Evolutionary conservation across 208 protist species (phyloP).

Genomic region (Leptomonas pyrrhocoris): DNA sequence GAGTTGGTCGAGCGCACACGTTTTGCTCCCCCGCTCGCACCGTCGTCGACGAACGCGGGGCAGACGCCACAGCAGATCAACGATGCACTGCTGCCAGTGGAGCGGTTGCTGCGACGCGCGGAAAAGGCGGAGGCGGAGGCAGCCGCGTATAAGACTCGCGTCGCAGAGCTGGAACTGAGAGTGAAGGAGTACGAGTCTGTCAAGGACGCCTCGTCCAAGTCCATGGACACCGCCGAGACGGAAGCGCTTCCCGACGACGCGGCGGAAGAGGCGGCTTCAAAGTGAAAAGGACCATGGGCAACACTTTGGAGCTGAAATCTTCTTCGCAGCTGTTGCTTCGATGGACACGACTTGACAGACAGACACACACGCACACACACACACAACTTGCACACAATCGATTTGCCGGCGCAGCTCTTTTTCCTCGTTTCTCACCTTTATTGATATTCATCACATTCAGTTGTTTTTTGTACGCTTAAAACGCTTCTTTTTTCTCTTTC

Average conservation of each 20-base stretch:
- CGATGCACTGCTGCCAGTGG: slow-evolving; percentile 22
- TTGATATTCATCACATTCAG: slow-evolving; percentile 1
- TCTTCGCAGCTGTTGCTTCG: not conserved
- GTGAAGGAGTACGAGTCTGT: slow-evolving; percentile 5
- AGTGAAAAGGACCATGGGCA: not conserved
- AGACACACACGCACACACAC: too few relatives aligned
- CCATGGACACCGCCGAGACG: not conserved
- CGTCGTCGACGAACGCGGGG: slow-evolving; percentile 2
- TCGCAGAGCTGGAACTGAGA: slow-evolving; percentile 23
- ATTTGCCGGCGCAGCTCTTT: too few relatives aligned
- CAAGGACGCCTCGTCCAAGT: slow-evolving; percentile 5
- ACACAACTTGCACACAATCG: too few relatives aligned
- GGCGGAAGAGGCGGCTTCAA: not conserved
- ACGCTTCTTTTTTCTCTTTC: slow-evolving; percentile 11
- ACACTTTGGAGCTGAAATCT: not conserved
- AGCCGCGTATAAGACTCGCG: slow-evolving; percentile 7
- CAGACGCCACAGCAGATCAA: slow-evolving; percentile 16
- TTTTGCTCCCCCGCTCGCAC: not conserved
- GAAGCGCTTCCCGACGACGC: not conserved
- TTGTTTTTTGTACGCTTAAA: not conserved
- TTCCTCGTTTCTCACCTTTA: not conserved
- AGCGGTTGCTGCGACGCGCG: slow-evolving; percentile 12
- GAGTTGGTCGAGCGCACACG: slow-evolving; percentile 29
- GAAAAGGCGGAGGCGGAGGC: slow-evolving; percentile 15
- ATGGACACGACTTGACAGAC: too few relatives aligned